phyloP scores from a whole-genome alignment of 164 flowering plant species.

The Umbellularia californica region DNA sequence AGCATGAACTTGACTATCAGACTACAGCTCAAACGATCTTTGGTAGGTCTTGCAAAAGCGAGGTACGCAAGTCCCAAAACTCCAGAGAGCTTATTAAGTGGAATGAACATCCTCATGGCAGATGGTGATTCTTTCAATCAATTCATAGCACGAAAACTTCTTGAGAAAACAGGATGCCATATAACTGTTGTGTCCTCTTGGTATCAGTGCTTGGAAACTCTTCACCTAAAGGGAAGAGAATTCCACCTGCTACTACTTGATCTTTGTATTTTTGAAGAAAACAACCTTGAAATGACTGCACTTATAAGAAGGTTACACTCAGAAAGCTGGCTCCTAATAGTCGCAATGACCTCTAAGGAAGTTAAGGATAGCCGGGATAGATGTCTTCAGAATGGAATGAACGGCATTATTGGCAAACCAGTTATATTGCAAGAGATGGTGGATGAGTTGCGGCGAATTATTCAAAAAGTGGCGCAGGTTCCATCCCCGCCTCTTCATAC shows the following conservation, averaged over 20 bases:
- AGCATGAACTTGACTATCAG: constrained; percentile 39
- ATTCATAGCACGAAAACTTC: constrained; percentile 37
- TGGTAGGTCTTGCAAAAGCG: constrained; percentile 13
- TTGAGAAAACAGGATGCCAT: constrained; percentile 42
- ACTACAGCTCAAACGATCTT: constrained; percentile 27
- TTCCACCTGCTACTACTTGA: constrained; percentile 38
- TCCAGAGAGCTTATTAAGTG: constrained; percentile 24
- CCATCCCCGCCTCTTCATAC: constrained; percentile 6
- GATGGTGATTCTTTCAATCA: constrained; percentile 42
- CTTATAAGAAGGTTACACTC: constrained; percentile 35
- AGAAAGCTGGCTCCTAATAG: constrained; percentile 31
- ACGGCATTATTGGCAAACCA: constrained; percentile 46
- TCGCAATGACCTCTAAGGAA: constrained; percentile 41
- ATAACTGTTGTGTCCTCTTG: constrained; percentile 40
- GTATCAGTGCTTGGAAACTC: constrained; percentile 36
- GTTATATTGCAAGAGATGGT: constrained; percentile 42
- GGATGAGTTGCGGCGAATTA: constrained; percentile 38
- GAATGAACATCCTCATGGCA: constrained; percentile 36
- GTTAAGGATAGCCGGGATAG: constrained; percentile 30
- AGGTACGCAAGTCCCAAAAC: constrained; percentile 21
- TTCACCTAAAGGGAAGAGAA: constrained; percentile 18
- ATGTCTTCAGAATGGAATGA: constrained; percentile 42
- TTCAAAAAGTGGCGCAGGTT: constrained; percentile 14
- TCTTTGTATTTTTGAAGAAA: constrained; percentile 46
- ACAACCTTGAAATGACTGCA: constrained; percentile 36